These are phyloP conservation scores for Besnoitia besnoiti DNA, from an alignment of 169 alveolate species.

Conservation along the genomic window DNA sequence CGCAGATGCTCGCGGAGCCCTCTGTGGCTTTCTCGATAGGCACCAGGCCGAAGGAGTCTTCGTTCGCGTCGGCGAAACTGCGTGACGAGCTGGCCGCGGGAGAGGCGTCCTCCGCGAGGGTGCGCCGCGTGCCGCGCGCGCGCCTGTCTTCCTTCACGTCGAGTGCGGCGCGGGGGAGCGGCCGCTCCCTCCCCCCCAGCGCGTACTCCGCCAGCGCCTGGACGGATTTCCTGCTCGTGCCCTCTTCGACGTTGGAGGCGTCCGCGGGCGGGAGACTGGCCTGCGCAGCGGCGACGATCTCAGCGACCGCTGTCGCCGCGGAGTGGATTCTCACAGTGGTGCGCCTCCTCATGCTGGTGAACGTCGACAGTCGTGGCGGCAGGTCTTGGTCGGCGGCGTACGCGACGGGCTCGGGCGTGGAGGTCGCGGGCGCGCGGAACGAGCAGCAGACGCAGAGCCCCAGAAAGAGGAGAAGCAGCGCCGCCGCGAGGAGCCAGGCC, in stretches of 20 bases:
- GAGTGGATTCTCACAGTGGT: background rate
- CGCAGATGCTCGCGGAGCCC: too few species aligned
- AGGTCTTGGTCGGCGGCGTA: background rate
- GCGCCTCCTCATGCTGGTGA: constrained; percentile 16
- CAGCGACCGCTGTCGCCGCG: background rate
- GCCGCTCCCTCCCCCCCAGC: too few species aligned
- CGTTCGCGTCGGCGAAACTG: too few species aligned
- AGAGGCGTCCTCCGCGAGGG: too few species aligned
- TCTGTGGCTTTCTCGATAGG: too few species aligned
- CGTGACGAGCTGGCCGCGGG: too few species aligned
- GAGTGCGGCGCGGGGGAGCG: too few species aligned
- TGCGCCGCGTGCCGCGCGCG: too few species aligned
- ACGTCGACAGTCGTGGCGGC: background rate
- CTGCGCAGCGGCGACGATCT: background rate
- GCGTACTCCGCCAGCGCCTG: background rate
- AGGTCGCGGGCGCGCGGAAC: background rate
- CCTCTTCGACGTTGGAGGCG: background rate
- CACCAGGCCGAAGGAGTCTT: too few species aligned
- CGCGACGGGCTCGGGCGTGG: background rate
- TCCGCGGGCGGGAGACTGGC: background rate
- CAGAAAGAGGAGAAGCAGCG: background rate
- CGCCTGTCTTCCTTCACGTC: too few species aligned
- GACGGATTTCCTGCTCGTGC: background rate
- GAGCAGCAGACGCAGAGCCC: constrained; percentile 24
- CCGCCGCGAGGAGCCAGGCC: constrained; percentile 17